Percentiles rank a stretch among this genome's conserved stretches.
phyloP scores from a whole-genome alignment of 306 rosid genomes.

The Lotus japonicus region DNA sequence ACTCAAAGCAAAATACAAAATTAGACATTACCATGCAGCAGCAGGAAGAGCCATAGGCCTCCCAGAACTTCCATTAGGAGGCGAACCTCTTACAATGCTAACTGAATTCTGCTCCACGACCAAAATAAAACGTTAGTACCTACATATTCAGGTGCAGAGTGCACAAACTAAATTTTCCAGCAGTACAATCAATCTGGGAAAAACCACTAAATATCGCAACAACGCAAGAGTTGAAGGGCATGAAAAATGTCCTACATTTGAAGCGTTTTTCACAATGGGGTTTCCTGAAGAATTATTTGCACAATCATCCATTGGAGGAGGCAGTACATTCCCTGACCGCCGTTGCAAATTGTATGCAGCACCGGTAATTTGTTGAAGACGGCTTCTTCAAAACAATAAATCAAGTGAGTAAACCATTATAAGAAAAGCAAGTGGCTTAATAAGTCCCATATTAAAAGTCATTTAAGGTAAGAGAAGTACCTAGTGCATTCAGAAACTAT shows the following conservation, averaged over 20 bases:
- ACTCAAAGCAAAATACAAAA: slow-evolving; percentile 10
- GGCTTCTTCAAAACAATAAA: slow-evolving; percentile 57
- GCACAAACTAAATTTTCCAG: background rate
- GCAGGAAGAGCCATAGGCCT: slow-evolving; percentile 52
- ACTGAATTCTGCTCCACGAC: slow-evolving; percentile 47
- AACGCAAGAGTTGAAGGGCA: background rate
- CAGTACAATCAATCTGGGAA: background rate
- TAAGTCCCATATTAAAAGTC: background rate
- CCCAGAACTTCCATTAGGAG: slow-evolving; percentile 63
- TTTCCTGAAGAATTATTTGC: slow-evolving; percentile 41
- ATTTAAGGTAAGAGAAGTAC: slow-evolving; percentile 34
- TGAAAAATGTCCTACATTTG: slow-evolving; percentile 52
- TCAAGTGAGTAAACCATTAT: slow-evolving; percentile 31
- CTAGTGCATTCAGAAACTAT: slow-evolving; percentile 82
- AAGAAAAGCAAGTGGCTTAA: slow-evolving; percentile 5
- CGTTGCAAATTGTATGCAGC: slow-evolving; percentile 54
- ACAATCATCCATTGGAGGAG: slow-evolving; percentile 76
- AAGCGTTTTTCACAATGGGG: slow-evolving; percentile 43
- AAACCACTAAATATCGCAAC: background rate
- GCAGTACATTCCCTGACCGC: slow-evolving; percentile 71
- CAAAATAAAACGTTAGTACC: slow-evolving; percentile 1
- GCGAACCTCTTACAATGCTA: slow-evolving; percentile 43
- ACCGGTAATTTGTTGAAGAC: slow-evolving; percentile 85
- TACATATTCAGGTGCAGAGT: background rate
- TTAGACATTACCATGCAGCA: slow-evolving; percentile 58